Evolutionary conservation across 2,329 filamentous ascomycete genomes (phyloP).

Genomic region (Aspergillus terreus): DNA sequence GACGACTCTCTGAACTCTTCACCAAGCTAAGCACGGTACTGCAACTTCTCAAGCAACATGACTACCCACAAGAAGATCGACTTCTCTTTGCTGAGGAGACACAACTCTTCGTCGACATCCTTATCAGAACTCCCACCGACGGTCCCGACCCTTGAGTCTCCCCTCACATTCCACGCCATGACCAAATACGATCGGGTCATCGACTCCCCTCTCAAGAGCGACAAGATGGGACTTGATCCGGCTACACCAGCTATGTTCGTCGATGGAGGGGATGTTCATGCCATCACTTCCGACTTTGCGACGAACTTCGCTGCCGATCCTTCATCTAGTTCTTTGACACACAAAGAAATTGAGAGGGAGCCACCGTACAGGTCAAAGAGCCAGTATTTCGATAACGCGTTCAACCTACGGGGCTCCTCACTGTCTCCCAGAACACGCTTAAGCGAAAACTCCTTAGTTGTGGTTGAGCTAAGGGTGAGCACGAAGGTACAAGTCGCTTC

Average conservation of each 20-base stretch:
- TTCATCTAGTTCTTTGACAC: constrained; percentile 11
- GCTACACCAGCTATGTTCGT: constrained; percentile 22
- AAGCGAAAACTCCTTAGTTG: constrained; percentile 54
- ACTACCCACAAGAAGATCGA: constrained; percentile 14
- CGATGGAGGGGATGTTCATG: constrained; percentile 23
- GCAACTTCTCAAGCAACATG: constrained; percentile 4
- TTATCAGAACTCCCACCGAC: constrained; percentile 15
- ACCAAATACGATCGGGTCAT: constrained; percentile 9
- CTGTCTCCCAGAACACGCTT: constrained; percentile 46
- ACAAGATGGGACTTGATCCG: constrained; percentile 14
- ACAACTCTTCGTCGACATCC: constrained; percentile 15
- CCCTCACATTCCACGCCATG: constrained; percentile 16
- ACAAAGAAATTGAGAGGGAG: constrained; percentile 15
- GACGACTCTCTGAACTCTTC: no score
- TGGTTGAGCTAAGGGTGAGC: constrained; percentile 63
- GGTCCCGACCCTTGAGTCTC: constrained; percentile 18
- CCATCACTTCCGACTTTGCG: constrained; percentile 9
- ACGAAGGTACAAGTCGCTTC: constrained; percentile 47
- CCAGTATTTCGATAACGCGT: constrained; percentile 40
- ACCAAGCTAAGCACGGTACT: no score
- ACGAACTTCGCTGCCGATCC: constrained; percentile 11
- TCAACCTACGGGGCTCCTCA: constrained; percentile 34
- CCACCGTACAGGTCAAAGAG: constrained; percentile 30
- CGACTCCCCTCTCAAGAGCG: constrained; percentile 17
- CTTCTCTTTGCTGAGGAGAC: constrained; percentile 15